Conservation (phyloP, 345 rosid species). For the Erodium maritimum region DNA sequence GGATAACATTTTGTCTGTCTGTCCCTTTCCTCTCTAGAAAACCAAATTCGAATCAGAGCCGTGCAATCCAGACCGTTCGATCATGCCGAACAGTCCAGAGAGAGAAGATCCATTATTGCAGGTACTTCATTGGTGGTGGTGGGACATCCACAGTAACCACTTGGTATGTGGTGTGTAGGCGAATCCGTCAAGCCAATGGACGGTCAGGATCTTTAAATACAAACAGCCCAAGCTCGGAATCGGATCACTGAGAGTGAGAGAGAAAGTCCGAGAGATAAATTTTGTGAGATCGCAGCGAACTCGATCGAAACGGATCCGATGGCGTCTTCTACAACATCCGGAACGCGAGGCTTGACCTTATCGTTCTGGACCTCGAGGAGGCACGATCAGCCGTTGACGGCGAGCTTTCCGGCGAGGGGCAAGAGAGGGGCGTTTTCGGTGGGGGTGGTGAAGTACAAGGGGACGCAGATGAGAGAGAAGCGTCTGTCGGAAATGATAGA, state of each 20-base stretch:
- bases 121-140: too few species aligned
- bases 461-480: constrained; percentile 63
- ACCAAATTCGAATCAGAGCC: too few species aligned
- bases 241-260: too few species aligned
- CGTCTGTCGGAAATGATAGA: constrained; percentile 54
- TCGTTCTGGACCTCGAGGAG: background rate
- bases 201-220: background rate
- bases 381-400: background rate
- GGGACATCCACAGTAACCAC: too few species aligned
- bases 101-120: too few species aligned
- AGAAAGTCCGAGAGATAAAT: too few species aligned
- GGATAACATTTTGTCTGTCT: too few species aligned
- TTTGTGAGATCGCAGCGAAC: background rate
- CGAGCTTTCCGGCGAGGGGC: background rate
- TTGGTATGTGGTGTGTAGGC: background rate
- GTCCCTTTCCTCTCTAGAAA: too few species aligned
- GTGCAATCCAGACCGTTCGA: too few species aligned
- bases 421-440: constrained; percentile 2
- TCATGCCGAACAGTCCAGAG: too few species aligned
- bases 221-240: background rate
- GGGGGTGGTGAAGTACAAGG: constrained; percentile 47
- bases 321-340: background rate
- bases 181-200: background rate
- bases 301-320: background rate
- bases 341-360: background rate